Base-by-base conservation (phyloP, 805 yeast species). In the Myxozyma udenii region DNA sequence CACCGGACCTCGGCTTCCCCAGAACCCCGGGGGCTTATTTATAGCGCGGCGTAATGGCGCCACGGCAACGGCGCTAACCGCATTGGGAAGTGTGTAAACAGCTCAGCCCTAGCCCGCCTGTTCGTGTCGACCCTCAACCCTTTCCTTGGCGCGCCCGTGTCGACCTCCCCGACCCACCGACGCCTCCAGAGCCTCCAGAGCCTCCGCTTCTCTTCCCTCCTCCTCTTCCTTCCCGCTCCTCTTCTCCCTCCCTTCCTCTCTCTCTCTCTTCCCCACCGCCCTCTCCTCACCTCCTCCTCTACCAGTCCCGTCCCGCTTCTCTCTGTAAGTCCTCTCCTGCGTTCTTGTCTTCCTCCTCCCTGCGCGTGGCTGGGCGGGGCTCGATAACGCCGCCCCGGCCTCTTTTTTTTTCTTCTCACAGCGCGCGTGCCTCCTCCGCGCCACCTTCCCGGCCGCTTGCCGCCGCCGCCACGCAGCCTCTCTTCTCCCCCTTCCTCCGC, bases 191-290 rank as follows among this genome's bases (percentile, higher is more conserved):
- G 12, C 33, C 12, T 28, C n/a, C n/a, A n/a, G n/a, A n/a, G n/a
- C n/a, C n/a, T n/a, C n/a, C n/a, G n/a, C 33, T 28, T 28, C 33
- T 28, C 32, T 26, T 30, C 39, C 38, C n/a, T 21, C 21, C 35
- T 33, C 50, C 35, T 47, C 47, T 22, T 41, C 38, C 48, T 24
- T 16, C 36, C 30, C 49, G 35, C 42, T 22, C 14, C 33, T 14
- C 42, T 37, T 36, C 23, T n/a, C 25, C 23, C 33, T 32, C 33
- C 51, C 50, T 18, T 37, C 38, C 32, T 24, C 48, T 36, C 22
- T 26, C 18, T 4, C 25, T 9, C 36, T 43, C 46, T 30, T 42
- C 28, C 32, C 43, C 32, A 35, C 23, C n/a, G 42, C 46, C 24
- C 38, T 40, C 26, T 5, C 23, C 37, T 24, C 23, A 16, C 21